Evolutionary conservation across 768 basidiomycete species (phyloP).

Genomic region (Guyanaporus albipodus): DNA sequence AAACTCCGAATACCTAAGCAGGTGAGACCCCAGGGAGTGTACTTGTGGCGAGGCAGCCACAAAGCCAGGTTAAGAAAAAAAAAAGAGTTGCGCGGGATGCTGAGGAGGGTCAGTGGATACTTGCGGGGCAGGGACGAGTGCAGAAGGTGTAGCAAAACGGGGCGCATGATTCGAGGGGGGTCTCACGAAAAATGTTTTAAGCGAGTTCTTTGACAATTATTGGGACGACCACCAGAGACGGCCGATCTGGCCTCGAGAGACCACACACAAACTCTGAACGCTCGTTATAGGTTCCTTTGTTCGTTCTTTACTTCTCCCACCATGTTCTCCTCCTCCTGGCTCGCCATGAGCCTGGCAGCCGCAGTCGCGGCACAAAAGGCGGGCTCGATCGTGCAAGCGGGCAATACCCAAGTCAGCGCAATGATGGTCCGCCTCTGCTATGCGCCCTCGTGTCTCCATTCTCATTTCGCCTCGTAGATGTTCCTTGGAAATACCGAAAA

Average conservation of each 20-base stretch:
- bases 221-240: not conserved
- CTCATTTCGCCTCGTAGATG: constrained; percentile 43
- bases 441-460: not conserved
- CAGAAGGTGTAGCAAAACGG: too few species aligned
- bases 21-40: too few species aligned
- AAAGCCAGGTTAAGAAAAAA: too few species aligned
- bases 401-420: constrained; percentile 42
- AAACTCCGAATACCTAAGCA: too few species aligned
- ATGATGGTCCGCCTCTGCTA: constrained; percentile 46
- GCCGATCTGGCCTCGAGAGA: not conserved
- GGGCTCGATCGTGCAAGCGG: constrained; percentile 24
- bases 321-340: constrained; percentile 34
- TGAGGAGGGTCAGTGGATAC: too few species aligned
- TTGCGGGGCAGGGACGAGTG: too few species aligned
- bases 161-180: too few species aligned
- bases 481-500: constrained; percentile 76
- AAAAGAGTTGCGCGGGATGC: too few species aligned
- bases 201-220: too few species aligned
- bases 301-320: constrained; percentile 20
- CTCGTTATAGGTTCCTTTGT: constrained; percentile 6
- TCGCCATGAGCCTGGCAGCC: constrained; percentile 44
- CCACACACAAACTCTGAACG: constrained; percentile 2
- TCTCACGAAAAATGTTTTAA: not conserved
- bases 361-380: constrained; percentile 23
- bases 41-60: too few species aligned